Evolutionary conservation across 139 green algal genomes (phyloP), one percentile per base, ranked within the genome.

Genomic region (Gonium pectorale): DNA sequence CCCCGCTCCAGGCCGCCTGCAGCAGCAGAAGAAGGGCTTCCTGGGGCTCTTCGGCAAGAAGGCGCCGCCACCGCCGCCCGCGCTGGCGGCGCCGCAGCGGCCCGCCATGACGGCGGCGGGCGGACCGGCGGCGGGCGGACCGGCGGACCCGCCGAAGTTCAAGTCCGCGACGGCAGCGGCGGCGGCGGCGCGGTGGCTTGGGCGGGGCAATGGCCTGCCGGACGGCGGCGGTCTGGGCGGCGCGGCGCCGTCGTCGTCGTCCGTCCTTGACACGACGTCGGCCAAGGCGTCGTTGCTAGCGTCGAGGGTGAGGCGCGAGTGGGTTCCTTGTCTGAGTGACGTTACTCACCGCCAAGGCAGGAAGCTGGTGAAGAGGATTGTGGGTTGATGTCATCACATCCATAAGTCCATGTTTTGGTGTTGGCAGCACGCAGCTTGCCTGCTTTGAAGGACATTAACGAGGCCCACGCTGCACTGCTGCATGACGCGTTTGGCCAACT

Each of bases 21-120:
- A 56, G 5, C 62, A 82, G 75, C 75, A 72, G 40, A 84, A 84
- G 78, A 84, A 84, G 43, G 78, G 78, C 63, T 44, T 84, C 62
- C 11, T 84, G 7, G 78, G 78, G 41, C 37, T 74, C 1, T 84
- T 84, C 35, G 60, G 75, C n/a, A 74, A 74, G 44, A 84, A 84
- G 44, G 24, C 78, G 33, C 24, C n/a, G 24, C 41, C 41, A 0
- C 5, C 78, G 31, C 78, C 78, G 9, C 26, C 77, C 60, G 41
- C 60, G 38, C 35, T 54, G 73, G 8, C 56, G 56, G 29, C 54
- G 56, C 56, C 75, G n/a, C 59, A 59, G 75, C 75, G 60, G 27
- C 33, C 54, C 3, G 51, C 7, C 0, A 31, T 13, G 5, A 24
- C 29, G 62, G 26, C 71, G 6, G 40, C 46, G 21, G 46, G 17